Evolutionary conservation across 495 filamentous ascomycete genomes (phyloP), one percentile per base, ranked within the genome.

Genomic region (Penicillium flavigenum): DNA sequence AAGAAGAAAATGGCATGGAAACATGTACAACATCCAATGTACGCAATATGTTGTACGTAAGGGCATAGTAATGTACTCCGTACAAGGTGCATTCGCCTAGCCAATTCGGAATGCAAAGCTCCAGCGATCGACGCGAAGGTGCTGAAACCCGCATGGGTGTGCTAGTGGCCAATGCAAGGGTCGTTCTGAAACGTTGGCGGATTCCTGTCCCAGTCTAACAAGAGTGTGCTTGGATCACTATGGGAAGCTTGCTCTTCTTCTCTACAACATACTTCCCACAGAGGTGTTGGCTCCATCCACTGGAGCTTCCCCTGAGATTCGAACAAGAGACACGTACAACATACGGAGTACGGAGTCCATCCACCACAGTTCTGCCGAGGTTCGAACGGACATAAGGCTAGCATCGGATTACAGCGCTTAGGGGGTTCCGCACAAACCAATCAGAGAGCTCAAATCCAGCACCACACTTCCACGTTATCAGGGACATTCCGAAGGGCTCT

Each of bases 181-280:
- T 50, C 48, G 43, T 55, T 57, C 65, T 63, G 65, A 68, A 68
- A 68, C 65, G 46, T 53, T 47, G 58, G 59, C 49, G 58, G 63
- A 59, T 57, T 65, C 47, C 65, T 63, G 39, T 55, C 58, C 46
- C 42, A 22, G 22, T 24, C 41, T 11, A 10, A 10, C 27, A 36
- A 39, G 16, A 14, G 36, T 39, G 4, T 32, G 46, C 46, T 38
- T 45, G 16, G 56, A 31, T 50, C 46, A n/a, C 47, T 16, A 48
- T 32, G 22, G 27, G 6, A 16, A n/a, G 31, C 39, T 31, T 39
- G 27, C 46, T 31, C 46, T 45, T 7, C 16, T 45, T 17, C 31
- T 31, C 22, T 49, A 3, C 20, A 1, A 1, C 20, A 2, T 20
- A 20, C 10, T 49, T 47, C 47, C 20, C 26, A 26, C 29, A 32